Evolutionary conservation across 371 early-diverging fungal genomes (phyloP).

Genomic region (Gilbertella persicaria): DNA sequence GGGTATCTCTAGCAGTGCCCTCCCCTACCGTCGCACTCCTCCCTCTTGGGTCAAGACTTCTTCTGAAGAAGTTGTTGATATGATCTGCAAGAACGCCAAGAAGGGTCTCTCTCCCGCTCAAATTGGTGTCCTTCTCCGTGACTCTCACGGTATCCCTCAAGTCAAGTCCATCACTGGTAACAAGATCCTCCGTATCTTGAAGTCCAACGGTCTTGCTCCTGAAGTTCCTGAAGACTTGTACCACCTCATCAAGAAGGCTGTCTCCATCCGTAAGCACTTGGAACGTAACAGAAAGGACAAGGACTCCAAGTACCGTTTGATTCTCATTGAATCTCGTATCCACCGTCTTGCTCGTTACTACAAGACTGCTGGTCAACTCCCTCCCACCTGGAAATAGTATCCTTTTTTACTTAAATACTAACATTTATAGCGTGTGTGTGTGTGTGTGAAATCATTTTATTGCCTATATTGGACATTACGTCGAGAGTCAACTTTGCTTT

Average conservation of each 20-base stretch:
- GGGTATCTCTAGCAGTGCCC: slow-evolving; percentile 98
- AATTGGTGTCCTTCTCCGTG: slow-evolving; percentile 99
- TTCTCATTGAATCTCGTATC: slow-evolving; percentile 98
- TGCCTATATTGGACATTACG: slow-evolving; percentile 33
- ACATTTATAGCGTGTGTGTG: neutral
- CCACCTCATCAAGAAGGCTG: slow-evolving; percentile 99
- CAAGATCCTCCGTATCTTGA: slow-evolving; percentile 95
- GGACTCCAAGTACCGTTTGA: slow-evolving; percentile 99
- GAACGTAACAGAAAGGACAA: slow-evolving; percentile 99
- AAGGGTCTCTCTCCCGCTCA: slow-evolving; percentile 99
- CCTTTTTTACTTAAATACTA: slow-evolving; percentile 39
- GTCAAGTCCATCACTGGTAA: slow-evolving; percentile 96
- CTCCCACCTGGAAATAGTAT: slow-evolving; percentile 98
- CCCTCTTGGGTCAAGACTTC: slow-evolving; percentile 97
- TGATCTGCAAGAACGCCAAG: slow-evolving; percentile 99
- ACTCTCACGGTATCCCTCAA: slow-evolving; percentile 98
- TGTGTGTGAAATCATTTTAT: slow-evolving; percentile 1
- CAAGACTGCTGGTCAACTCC: slow-evolving; percentile 97
- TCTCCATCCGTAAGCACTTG: slow-evolving; percentile 98
- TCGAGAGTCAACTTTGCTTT: slow-evolving; percentile 11
- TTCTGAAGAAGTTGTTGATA: slow-evolving; percentile 95
- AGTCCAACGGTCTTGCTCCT: slow-evolving; percentile 83
- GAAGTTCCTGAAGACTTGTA: slow-evolving; percentile 99
- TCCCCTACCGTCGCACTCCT: slow-evolving; percentile 98
- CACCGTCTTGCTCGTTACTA: slow-evolving; percentile 99